These are phyloP conservation scores for Fraxinus sp. DNA, from an alignment of 305 asterid species.

Conservation along the genomic window DNA sequence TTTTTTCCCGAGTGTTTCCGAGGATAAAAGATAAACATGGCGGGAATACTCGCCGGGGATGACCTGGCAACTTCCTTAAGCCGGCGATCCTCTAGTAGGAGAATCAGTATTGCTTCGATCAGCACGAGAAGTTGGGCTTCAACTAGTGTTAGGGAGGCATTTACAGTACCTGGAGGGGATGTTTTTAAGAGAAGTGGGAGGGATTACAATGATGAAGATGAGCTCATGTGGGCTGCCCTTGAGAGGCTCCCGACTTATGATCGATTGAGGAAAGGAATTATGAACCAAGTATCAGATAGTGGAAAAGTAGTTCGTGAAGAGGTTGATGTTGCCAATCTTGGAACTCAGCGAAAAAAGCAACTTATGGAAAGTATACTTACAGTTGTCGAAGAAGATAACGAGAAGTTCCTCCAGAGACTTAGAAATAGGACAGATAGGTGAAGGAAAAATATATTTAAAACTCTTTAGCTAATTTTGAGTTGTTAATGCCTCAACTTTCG, in stretches of 20 bases:
- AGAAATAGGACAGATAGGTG: slow-evolving; percentile 41
- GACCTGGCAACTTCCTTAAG: slow-evolving; percentile 47
- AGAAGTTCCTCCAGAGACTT: slow-evolving; percentile 37
- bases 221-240: slow-evolving; percentile 75
- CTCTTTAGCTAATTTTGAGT: not conserved
- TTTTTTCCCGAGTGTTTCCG: not conserved
- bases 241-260: slow-evolving; percentile 75
- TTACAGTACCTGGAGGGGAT: slow-evolving; percentile 52
- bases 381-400: slow-evolving; percentile 42
- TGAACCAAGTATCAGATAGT: slow-evolving; percentile 53
- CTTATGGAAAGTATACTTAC: slow-evolving; percentile 34
- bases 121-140: slow-evolving; percentile 65
- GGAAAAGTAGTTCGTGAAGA: slow-evolving; percentile 47
- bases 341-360: slow-evolving; percentile 39
- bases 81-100: slow-evolving; percentile 32
- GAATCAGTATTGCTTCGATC: slow-evolving; percentile 43
- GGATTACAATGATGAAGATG: slow-evolving; percentile 54
- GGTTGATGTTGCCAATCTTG: slow-evolving; percentile 58
- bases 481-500: not conserved
- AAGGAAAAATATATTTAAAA: not conserved
- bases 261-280: slow-evolving; percentile 52
- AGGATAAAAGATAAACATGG: slow-evolving; percentile 19
- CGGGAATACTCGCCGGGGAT: slow-evolving; percentile 28
- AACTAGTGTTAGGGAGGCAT: slow-evolving; percentile 51
- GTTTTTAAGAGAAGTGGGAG: slow-evolving; percentile 53